Evolutionary conservation across 2,329 filamentous ascomycete genomes (phyloP).

Genomic region (Pseudogymnoascus sp.): DNA sequence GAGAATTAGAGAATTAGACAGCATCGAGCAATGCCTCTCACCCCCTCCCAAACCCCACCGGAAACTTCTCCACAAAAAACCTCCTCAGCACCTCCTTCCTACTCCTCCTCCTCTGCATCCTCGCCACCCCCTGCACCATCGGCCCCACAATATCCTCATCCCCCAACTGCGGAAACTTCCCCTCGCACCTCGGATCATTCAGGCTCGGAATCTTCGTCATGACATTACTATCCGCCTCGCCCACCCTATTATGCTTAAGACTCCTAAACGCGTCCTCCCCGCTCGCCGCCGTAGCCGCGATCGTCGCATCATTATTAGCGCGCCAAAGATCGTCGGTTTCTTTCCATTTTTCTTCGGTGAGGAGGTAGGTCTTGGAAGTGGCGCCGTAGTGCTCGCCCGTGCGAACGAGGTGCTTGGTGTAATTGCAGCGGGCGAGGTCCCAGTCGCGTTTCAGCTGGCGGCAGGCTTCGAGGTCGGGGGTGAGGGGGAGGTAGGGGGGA

Average conservation of each 20-base stretch:
- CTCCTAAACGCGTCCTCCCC: constrained; percentile 37
- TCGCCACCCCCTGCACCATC: constrained; percentile 47
- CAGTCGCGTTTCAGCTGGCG: constrained; percentile 68
- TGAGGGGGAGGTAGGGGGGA: constrained; percentile 66
- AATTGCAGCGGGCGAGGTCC: constrained; percentile 77
- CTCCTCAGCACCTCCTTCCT: constrained; percentile 28
- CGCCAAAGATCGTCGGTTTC: constrained; percentile 72
- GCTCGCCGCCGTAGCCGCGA: constrained; percentile 41
- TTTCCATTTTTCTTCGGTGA: constrained; percentile 86
- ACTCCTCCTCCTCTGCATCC: constrained; percentile 25
- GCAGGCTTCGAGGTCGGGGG: constrained; percentile 47
- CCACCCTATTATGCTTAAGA: constrained; percentile 36
- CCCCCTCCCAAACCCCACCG: constrained; percentile 23
- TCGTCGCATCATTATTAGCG: constrained; percentile 57
- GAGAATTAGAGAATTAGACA: not conserved
- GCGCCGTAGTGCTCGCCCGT: constrained; percentile 85
- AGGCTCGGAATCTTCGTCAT: constrained; percentile 62
- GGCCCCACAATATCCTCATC: constrained; percentile 92
- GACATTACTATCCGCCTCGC: constrained; percentile 43
- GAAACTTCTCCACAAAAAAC: constrained; percentile 30
- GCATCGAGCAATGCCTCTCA: too few relatives aligned
- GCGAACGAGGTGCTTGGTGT: constrained; percentile 79
- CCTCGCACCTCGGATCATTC: constrained; percentile 56
- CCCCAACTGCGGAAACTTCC: constrained; percentile 82
- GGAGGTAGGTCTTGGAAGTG: constrained; percentile 78